Base-by-base conservation (phyloP, 1,284 basidiomycete species). In the Trametes polyzona region DNA sequence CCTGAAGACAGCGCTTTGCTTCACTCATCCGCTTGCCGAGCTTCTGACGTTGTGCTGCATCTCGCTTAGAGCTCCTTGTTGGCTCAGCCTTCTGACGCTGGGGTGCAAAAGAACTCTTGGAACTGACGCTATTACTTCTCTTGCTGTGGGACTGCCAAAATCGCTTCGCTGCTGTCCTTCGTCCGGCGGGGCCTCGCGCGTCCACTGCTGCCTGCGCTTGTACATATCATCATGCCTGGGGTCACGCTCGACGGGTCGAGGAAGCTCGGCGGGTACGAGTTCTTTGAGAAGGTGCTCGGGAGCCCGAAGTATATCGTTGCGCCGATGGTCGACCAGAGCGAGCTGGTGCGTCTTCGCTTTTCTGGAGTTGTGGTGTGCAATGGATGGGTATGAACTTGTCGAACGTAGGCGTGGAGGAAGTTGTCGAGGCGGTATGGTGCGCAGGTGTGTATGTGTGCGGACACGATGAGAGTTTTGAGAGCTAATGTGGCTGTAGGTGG, bases 291-390 rank as follows among this genome's bases (percentile, higher is more conserved):
- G 68, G 77, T 90, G 39, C 70, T 98, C 35, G 90, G 92, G 7
- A 90, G 87, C 64, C 93, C 96, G 9, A 93, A 91, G 72, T 88
- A 84, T 69, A 83, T 98, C 40, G 93, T 98, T 11, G 96, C 95
- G 11, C 96, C 96, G 9, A 98, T 98, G 96, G 96, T 98, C 0
- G 96, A 98, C 73, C 94, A 96, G 75, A 95, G 92, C 68, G 96
- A 98, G 73, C 82, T 98, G 70, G 93, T 95, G 63, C 67, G 89
- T 81, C 11, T 23, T 17, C 4, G 27, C 8, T 44, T 37, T 29
- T 60, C 24, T 12, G 35, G 9, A 27, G n/a, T 11, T 17, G 32
- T 30, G 30, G 12, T 16, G n/a, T 23, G n/a, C n/a, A n/a, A n/a
- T n/a, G n/a, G n/a, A n/a, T n/a, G n/a, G n/a, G 19, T 24, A 24